These are phyloP conservation scores for Rhodomyrtus psidioides DNA, from an alignment of 441 rosid genomes.

Conservation along the genomic window DNA sequence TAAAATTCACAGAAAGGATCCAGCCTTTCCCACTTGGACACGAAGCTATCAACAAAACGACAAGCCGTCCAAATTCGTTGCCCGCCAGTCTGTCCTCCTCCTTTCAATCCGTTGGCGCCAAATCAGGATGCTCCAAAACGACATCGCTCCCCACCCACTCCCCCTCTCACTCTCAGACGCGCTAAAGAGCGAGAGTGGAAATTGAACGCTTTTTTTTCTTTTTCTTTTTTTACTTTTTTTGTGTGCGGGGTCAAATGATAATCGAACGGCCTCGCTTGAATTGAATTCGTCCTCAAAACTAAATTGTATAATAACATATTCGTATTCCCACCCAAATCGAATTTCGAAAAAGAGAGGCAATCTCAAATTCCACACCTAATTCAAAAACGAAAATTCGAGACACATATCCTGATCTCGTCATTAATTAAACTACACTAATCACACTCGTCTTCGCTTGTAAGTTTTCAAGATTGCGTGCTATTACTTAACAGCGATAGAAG, in stretches of 20 bases:
- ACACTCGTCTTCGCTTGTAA: no score
- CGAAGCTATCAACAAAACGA: not conserved
- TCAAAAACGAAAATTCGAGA: not conserved
- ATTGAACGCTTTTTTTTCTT: not conserved
- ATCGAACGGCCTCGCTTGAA: not conserved
- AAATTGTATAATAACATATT: not conserved
- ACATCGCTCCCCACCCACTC: not conserved
- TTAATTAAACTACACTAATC: accelerated
- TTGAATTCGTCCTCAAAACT: no score
- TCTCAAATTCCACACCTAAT: not conserved
- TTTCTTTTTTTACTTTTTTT: no score
- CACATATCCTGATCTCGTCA: accelerated
- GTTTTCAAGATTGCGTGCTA: not conserved
- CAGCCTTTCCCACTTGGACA: not conserved
- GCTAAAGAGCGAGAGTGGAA: not conserved
- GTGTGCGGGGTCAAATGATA: not conserved
- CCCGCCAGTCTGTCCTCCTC: not conserved
- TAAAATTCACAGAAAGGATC: not conserved
- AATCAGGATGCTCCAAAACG: not conserved
- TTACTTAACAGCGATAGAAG: accelerated
- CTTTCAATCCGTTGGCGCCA: not conserved
- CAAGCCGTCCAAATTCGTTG: not conserved
- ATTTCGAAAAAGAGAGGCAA: not conserved
- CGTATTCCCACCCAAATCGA: not conserved
- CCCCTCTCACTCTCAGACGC: accelerated